A percentile compares a stretch with the other conserved stretches of the same genome.
Conservation (phyloP, 2,329 filamentous ascomycete genomes). For the Phoma sp. region DNA sequence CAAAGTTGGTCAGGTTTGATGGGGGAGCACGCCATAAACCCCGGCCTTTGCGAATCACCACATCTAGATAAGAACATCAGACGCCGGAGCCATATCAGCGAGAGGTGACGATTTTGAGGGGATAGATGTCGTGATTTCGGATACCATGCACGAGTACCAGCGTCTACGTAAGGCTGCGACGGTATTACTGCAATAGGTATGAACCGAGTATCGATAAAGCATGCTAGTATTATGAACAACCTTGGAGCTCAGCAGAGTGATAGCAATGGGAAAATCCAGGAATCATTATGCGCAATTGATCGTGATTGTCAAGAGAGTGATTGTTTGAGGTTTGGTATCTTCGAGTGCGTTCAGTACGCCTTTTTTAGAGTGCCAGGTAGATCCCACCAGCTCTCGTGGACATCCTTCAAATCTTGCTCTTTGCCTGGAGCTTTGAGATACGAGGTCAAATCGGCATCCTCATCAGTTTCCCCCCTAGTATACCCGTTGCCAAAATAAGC, state of each 20-base stretch:
- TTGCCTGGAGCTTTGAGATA: constrained; percentile 63
- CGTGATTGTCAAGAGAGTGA: neutral
- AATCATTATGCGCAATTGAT: neutral
- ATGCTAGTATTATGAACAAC: neutral
- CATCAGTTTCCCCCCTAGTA: constrained; percentile 64
- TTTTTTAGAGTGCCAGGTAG: constrained; percentile 34
- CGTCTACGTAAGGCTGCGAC: neutral
- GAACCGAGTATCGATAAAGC: neutral
- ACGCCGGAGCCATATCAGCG: too few relatives aligned
- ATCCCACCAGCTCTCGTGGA: constrained; percentile 71
- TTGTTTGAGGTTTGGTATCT: neutral
- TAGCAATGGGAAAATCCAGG: too few relatives aligned
- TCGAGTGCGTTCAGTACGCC: neutral
- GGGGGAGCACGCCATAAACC: constrained; percentile 36
- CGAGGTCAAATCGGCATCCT: constrained; percentile 64
- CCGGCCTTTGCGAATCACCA: constrained; percentile 24
- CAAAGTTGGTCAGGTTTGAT: constrained; percentile 16
- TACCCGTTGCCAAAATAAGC: constrained; percentile 72
- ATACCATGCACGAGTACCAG: neutral
- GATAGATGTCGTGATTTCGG: constrained; percentile 18
- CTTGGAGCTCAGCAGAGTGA: neutral
- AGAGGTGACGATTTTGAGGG: neutral
- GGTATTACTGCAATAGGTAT: neutral
- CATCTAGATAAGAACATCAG: constrained; percentile 2
- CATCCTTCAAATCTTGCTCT: constrained; percentile 64